Evolutionary conservation across 1,284 basidiomycete genomes (phyloP).

Genomic region (Sanghuangporus weigelae): DNA sequence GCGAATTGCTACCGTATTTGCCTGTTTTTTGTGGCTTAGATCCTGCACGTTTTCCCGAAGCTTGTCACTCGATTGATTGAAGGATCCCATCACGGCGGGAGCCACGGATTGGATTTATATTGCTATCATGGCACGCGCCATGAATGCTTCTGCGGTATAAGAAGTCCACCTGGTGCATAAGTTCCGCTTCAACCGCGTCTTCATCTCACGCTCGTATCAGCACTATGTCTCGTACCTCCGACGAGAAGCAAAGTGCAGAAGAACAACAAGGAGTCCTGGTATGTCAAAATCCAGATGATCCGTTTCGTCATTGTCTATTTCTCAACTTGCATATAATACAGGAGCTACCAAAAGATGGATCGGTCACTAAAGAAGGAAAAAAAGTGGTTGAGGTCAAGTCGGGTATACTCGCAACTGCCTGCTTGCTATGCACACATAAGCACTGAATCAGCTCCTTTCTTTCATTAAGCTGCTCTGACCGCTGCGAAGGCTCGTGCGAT

Average conservation of each 20-base stretch:
- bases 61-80: not conserved
- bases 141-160: not conserved
- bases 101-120: not conserved
- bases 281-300: not conserved
- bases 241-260: constrained; percentile 8
- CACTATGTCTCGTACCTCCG: constrained; percentile 8
- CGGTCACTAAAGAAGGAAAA: not conserved
- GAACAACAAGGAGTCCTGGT: constrained; percentile 1
- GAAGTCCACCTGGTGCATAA: not conserved
- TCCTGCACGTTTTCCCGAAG: not conserved
- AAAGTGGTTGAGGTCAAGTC: constrained; percentile 21
- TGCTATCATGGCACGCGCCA: not conserved
- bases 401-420: constrained; percentile 5
- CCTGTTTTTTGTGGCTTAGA: not conserved
- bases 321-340: not conserved
- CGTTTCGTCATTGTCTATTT: not conserved
- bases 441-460: not conserved
- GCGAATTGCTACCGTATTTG: not conserved
- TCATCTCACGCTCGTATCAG: not conserved
- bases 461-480: constrained; percentile 20
- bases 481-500: constrained; percentile 21
- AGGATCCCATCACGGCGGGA: not conserved
- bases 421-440: not conserved
- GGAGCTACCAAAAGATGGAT: not conserved
- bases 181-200: not conserved